Base-by-base conservation (phyloP, 2,329 filamentous ascomycete genomes). In the Alternaria sp. region DNA sequence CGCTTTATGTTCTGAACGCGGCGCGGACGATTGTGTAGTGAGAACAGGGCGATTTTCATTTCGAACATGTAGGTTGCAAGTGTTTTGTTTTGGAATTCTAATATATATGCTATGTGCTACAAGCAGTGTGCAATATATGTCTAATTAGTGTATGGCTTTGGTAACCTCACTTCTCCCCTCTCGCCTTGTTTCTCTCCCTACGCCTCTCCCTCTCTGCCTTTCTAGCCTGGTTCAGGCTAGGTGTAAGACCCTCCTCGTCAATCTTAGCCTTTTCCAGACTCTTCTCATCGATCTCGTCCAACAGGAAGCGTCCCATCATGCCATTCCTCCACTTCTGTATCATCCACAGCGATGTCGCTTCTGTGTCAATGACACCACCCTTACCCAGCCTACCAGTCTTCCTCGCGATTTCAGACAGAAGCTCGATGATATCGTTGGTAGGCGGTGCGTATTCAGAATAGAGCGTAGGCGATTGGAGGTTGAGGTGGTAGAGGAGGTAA, bases 401-500 rank as follows among this genome's bases (percentile, higher is more conserved):
- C 54, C 73, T 82, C 18, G 92, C 93, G 20, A 96, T 87, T 1
- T 82, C 86, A 14, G 87, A 84, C 12, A 99, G 84, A 26, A 97
- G 86, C 41, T 86, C 84, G 48, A 85, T 80, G n/a, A 96, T 83
- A 66, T 97, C 91, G 77, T 98, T 97, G 2, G 95, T 98, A 0
- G 94, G 93, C 51, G 83, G 85, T 74, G 88, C 92, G 77, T 88
- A 93, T 11, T 85, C 83, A 1, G 76, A 71, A 78, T 96, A 96
- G 6, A 89, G 71, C 2, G 67, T 63, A 0, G 90, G 87, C 67
- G 90, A 84, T 59, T 84, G 81, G 38, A 85, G 80, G 75, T 99
- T 99, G 59, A 98, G 83, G 56, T 89, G 89, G 79, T 88, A 98
- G 7, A 99, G 87, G 20, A 98, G 84, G 77, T 97, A 99, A 75